Evolutionary conservation across 75 land plant genomes (phyloP).

Genomic region (Sequoiadendron giganteum): DNA sequence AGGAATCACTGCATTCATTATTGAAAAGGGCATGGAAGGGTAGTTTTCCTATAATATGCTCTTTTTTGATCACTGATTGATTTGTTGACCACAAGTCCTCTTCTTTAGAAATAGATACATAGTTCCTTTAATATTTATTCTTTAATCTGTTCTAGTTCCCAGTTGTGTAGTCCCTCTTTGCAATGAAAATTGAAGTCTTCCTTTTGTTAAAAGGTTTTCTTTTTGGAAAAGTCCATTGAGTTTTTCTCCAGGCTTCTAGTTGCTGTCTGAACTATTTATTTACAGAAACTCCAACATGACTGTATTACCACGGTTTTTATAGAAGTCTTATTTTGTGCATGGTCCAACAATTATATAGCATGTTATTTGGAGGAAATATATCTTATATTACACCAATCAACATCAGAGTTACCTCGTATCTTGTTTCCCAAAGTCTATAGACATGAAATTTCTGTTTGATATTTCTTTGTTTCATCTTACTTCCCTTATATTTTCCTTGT

Average conservation of each 20-base stretch:
- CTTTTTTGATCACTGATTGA: conserved; percentile 9
- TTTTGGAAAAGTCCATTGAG: background rate
- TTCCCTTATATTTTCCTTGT: background rate
- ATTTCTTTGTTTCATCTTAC: no score
- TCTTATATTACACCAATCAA: background rate
- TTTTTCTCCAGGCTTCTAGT: background rate
- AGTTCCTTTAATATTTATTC: background rate
- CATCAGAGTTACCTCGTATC: background rate
- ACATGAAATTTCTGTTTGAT: background rate
- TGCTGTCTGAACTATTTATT: background rate
- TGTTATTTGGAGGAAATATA: background rate
- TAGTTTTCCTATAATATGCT: conserved; percentile 15
- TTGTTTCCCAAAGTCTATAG: background rate
- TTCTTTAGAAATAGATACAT: no score
- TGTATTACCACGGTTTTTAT: no score
- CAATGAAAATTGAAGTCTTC: background rate
- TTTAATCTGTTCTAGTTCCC: background rate
- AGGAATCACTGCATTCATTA: conserved; percentile 96
- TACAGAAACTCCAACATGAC: background rate
- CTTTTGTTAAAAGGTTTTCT: background rate
- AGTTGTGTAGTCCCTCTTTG: background rate
- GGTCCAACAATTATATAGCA: background rate
- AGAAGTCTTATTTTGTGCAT: background rate
- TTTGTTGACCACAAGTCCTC: background rate
- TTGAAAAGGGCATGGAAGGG: conserved; percentile 99